Evolutionary conservation across 352 stramenopile species (phyloP), one percentile per base, ranked within the genome.

Genomic region (Pythium monospermum): DNA sequence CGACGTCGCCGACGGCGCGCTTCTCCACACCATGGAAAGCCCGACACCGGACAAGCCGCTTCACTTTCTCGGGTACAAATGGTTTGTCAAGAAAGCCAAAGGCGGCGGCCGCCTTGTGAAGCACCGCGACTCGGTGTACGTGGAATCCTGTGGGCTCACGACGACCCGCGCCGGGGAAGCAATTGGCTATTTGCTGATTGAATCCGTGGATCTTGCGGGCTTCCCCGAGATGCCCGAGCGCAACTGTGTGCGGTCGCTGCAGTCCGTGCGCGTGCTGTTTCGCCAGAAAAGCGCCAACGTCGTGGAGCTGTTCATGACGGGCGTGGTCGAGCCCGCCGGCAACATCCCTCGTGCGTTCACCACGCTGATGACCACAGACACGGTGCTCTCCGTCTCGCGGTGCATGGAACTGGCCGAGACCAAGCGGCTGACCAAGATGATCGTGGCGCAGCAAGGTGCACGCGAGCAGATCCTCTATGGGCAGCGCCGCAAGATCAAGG

Each of bases 61-160:
- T 31, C 64, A 78, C n/a, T 83, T 82, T 40, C 62, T 88, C 32
- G 74, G 74, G 5, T 83, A 80, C 63, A 88, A 88, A 59, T 88
- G 75, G 53, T 69, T 85, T 32, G 74, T 77, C 40, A 61, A 66
- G 22, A 75, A 76, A 50, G 70, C 73, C 2, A 64, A 71, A 25
- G 66, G 70, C 30, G n/a, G n/a, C n/a, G 69, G 63, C 0, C 63
- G 61, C 1, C 32, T 83, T 22, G 51, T 84, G 44, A 77, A 76
- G 43, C 68, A 83, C 48, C 69, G 74, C 18, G 72, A 88, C 54
- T 70, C 66, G 21, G 31, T 85, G 19, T 87, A 84, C 51, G 51
- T 85, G 27, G 73, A 85, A 57, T 77, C 65, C 38, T 69, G 57
- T 30, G 77, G 77, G 25, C 56, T 80, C 44, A 83, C 73, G 0